A percentile compares a stretch with the other conserved stretches of the same genome.
These are phyloP conservation scores for Vachellia collinsii DNA, from an alignment of 306 rosid species.

Conservation along the genomic window DNA sequence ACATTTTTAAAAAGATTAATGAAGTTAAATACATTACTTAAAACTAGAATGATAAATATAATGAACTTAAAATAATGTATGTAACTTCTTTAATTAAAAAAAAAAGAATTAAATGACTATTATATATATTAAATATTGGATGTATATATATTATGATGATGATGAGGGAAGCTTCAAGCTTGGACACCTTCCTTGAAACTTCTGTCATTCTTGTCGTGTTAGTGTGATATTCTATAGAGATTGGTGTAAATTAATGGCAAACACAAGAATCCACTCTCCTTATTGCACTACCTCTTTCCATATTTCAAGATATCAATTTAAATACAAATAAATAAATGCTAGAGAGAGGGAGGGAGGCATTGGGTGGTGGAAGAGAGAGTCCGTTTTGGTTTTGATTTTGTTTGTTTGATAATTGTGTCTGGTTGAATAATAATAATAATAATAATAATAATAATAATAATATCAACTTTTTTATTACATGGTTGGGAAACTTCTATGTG, in stretches of 20 bases:
- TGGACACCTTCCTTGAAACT: not conserved
- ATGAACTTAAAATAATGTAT: too few species aligned
- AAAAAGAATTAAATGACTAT: too few species aligned
- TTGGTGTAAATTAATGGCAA: conserved; percentile 25
- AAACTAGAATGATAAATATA: too few species aligned
- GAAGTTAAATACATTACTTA: too few species aligned
- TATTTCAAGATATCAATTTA: conserved; percentile 19
- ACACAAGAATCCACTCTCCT: conserved; percentile 24
- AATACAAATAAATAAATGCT: not conserved
- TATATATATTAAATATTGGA: too few species aligned
- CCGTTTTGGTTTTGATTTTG: not conserved
- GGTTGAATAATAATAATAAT: not conserved
- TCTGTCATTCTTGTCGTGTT: conserved; percentile 11
- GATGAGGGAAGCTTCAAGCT: conserved; percentile 18
- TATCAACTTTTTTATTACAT: not conserved
- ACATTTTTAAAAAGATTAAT: too few species aligned
- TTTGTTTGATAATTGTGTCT: not conserved
- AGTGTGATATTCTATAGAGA: conserved; percentile 20
- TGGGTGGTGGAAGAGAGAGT: not conserved
- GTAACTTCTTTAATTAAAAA: too few species aligned
- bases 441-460: too few species aligned
- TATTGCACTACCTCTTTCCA: not conserved
- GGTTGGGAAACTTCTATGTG: conserved; percentile 12
- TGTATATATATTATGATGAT: not conserved
- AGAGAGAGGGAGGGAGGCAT: not conserved